Base-by-base conservation (phyloP, 2,329 filamentous ascomycete species). In the Ilyonectria destructans region DNA sequence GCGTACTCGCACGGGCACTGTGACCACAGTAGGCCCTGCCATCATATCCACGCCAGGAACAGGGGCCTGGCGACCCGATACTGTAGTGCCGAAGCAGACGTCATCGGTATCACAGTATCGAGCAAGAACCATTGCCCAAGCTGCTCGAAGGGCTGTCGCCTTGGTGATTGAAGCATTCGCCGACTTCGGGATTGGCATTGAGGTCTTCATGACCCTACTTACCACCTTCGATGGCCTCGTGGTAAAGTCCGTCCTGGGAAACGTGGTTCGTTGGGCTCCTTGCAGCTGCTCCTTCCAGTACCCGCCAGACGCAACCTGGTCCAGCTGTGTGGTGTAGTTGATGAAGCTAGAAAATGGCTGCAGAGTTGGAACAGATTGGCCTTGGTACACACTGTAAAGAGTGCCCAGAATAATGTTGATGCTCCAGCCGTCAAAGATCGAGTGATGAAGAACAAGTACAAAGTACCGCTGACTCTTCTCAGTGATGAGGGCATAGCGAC, bases 11-110 rank as follows among this genome's bases (percentile, higher is more conserved):
- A 77, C 40, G 2, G 76, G 77, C 0, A 78, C 67, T 2, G 73
- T 75, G 3, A 73, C 80, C 56, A 85, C 82, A 68, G 82, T 74
- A 8, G 77, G 75, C 1, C 68, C 76, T 8, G 51, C 9, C 60
- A 63, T 63, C 12, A n/a, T 63, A 13, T 63, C 60, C 13, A 63
- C 35, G 6, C 52, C 60, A 8, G 31, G 29, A 4, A 63, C 52
- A 6, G 60, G 52, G 19, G 60, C 60, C 21, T 63, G 43, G 7
- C 60, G 60, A 17, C 60, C 60, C 21, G 60, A 63, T 6, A 57
- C 60, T 6, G 52, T 56, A n/a, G 51, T 49, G 15, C 60, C 60
- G 26, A 63, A 63, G 10, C 37, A 46, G 52, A 63, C 45, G 5
- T 63, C 60, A n/a, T 63, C 29, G 2, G 52, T 49, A 8, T 54